Evolutionary conservation across 208 protist genomes (phyloP).

Genomic region (Acanthamoeba castellanii): DNA sequence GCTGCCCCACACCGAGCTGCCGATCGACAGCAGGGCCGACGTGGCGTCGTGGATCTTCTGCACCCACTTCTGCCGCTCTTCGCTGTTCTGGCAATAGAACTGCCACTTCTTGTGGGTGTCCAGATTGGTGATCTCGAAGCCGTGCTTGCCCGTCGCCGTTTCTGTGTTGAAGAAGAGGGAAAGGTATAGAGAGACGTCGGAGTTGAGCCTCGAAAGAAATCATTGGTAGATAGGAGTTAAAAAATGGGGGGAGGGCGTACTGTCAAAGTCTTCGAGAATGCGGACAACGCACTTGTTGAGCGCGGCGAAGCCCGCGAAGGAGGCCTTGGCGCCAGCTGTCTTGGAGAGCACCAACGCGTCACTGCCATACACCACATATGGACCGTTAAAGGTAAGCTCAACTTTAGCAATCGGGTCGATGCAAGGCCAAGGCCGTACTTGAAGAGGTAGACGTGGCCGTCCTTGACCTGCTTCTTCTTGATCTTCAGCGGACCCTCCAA

Average conservation of each 20-base stretch:
- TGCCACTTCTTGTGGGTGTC: slow-evolving; percentile 50
- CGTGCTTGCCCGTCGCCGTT: slow-evolving; percentile 19
- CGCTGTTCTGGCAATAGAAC: slow-evolving; percentile 51
- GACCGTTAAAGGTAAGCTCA: not conserved
- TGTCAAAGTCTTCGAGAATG: slow-evolving; percentile 56
- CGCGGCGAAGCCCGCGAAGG: not conserved
- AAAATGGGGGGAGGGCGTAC: not conserved
- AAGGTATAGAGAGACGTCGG: not conserved
- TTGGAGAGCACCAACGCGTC: slow-evolving; percentile 21
- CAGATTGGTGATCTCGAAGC: slow-evolving; percentile 1
- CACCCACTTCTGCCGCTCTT: slow-evolving; percentile 51
- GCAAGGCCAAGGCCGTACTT: not conserved
- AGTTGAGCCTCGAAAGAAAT: no score
- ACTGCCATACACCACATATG: not conserved
- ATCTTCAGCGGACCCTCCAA: slow-evolving; percentile 31
- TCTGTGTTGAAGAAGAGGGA: not conserved
- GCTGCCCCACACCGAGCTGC: slow-evolving; percentile 19
- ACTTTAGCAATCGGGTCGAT: not conserved
- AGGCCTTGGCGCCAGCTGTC: not conserved
- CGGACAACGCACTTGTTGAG: slow-evolving; percentile 27
- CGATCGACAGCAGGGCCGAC: not conserved
- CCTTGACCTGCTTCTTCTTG: slow-evolving; percentile 45
- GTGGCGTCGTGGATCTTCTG: slow-evolving; percentile 48
- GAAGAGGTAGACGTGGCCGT: slow-evolving; percentile 26
- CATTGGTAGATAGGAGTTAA: not conserved